Evolutionary conservation across 2,329 filamentous ascomycete species (phyloP).

Genomic region (Pezicula rhizophila): DNA sequence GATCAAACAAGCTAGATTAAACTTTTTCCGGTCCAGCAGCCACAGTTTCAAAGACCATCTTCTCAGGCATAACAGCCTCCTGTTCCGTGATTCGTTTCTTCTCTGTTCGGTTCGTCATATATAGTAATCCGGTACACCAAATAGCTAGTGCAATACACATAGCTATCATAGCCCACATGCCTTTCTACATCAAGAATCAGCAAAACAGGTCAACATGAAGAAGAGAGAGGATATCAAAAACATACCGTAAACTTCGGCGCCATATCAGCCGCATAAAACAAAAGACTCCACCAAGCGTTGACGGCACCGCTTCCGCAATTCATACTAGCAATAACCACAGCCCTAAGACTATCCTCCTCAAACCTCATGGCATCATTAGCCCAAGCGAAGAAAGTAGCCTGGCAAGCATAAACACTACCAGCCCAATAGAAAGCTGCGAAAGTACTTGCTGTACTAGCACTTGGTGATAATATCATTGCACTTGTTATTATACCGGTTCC

Average conservation of each 20-base stretch:
- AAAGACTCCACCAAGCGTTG: conserved; percentile 67
- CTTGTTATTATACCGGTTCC: conserved; percentile 58
- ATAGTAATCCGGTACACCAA: neutral
- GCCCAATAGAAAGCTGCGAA: conserved; percentile 69
- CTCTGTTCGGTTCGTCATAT: conserved; percentile 33
- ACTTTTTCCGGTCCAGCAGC: neutral
- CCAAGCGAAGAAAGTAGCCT: conserved; percentile 72
- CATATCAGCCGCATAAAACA: conserved; percentile 63
- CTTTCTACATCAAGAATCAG: conserved; percentile 35
- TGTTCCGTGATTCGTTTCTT: conserved; percentile 11
- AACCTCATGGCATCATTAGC: conserved; percentile 61
- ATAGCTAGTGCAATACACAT: conserved; percentile 52
- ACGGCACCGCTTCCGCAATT: conserved; percentile 62
- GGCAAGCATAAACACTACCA: conserved; percentile 64
- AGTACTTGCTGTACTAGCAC: conserved; percentile 39
- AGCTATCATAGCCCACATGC: conserved; percentile 70
- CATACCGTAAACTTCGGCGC: conserved; percentile 43
- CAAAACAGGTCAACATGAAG: conserved; percentile 6
- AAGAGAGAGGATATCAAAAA: conserved; percentile 19
- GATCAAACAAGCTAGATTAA: neutral
- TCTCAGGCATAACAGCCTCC: neutral
- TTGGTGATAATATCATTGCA: conserved; percentile 47
- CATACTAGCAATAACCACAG: conserved; percentile 66
- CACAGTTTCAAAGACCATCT: neutral
- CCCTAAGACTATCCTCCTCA: conserved; percentile 55